Conservation (phyloP, 441 rosid genomes). For the Erodium texanum region DNA sequence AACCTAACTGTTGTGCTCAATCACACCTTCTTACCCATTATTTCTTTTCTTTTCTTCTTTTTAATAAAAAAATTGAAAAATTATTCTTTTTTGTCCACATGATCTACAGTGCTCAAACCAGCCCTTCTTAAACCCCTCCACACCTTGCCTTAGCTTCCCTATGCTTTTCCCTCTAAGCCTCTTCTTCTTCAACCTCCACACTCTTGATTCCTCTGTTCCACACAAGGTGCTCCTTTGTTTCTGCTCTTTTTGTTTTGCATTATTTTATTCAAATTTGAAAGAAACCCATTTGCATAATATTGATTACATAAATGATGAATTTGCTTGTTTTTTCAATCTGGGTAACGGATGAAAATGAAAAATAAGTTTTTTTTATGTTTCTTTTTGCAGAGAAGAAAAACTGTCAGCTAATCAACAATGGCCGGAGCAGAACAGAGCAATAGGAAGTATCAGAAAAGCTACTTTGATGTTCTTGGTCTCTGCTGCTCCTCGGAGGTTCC, state of each 20-base stretch:
- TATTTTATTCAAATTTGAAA: too few relatives aligned
- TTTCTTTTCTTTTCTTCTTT: too few relatives aligned
- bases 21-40: background rate
- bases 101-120: background rate
- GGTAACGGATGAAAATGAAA: background rate
- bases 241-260: too few relatives aligned
- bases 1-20: background rate
- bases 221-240: background rate
- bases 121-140: background rate
- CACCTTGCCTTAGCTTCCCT: background rate
- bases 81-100: too few relatives aligned
- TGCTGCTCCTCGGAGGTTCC: constrained; percentile 91
- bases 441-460: constrained; percentile 36
- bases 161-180: background rate
- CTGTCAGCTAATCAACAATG: background rate
- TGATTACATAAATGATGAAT: background rate
- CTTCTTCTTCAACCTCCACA: background rate
- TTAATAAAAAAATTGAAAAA: too few relatives aligned
- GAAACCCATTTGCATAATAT: background rate
- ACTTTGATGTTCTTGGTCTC: constrained; percentile 76
- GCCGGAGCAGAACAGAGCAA: background rate
- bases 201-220: background rate
- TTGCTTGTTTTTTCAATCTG: background rate
- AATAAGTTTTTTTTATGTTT: too few relatives aligned
- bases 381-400: too few relatives aligned